Base-by-base conservation (phyloP, 139 green algal genomes). In the Chlamydomonas urium region DNA sequence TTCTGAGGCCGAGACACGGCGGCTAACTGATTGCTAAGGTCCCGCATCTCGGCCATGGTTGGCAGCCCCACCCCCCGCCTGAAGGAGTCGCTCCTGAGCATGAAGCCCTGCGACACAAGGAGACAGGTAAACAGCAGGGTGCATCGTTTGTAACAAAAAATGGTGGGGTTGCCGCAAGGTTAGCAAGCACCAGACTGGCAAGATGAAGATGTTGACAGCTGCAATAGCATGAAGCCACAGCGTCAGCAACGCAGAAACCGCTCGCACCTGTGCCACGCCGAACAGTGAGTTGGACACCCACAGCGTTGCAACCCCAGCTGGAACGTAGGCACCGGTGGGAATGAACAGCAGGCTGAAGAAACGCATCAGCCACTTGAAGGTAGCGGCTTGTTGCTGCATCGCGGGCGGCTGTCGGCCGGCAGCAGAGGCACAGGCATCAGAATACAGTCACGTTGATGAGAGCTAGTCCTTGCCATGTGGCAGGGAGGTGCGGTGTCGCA, bases 321-420 rank as follows among this genome's bases (percentile, higher is more conserved):
- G 73, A 14, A 93, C 79, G 48, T 65, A 79, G 17, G 60, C 50
- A 1, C 90, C 88, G 31, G 90, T 37, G 10, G 89, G 82, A 0
- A 94, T 66, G 24, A 96, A 88, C 61, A 76, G 26, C 26, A 95
- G 56, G 0, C 75, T 79, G n/a, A 93, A 31, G 2, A 58, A 70
- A 0, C 84, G 72, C 80, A 96, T 90, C n/a, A 86, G 21, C 35
- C 72, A 90, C 77, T 95, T 94, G 76, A 94, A 67, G 32, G 26
- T 26, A 8, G n/a, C 60, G 14, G 60, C 60, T 26, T 67, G 60
- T 26, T 67, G 38, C 60, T 8, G 8, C 60, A 67, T 67, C 32
- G 23, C 5, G 32, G 19, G 17, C 26, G 21, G 53, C 53, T 31
- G 53, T 26, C 53, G 21, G 53, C 10, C 21, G n/a, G 26, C 26